A percentile compares a stretch with the other conserved stretches of the same genome.
phyloP scores from a whole-genome alignment of 495 filamentous ascomycete species.

The Xylaria flabelliformis region DNA sequence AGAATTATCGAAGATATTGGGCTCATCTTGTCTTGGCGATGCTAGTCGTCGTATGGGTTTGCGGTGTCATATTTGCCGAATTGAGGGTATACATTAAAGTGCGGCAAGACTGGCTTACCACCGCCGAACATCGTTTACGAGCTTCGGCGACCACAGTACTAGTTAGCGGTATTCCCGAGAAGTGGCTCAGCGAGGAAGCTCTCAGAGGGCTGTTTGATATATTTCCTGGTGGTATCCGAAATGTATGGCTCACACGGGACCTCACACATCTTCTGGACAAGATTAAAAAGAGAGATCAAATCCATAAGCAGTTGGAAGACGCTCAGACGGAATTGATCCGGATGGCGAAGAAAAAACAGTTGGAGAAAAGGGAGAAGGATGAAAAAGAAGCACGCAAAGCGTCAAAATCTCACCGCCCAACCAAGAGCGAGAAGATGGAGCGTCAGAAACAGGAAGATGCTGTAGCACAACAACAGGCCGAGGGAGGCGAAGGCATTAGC shows the following conservation, averaged over 20 bases:
- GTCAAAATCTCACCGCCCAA: constrained; percentile 49
- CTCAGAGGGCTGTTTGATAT: constrained; percentile 90
- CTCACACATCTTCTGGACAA: constrained; percentile 88
- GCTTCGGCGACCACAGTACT: constrained; percentile 97
- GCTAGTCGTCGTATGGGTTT: constrained; percentile 81
- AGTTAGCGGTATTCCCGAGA: constrained; percentile 84
- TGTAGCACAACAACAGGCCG: constrained; percentile 65
- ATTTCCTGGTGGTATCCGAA: constrained; percentile 92
- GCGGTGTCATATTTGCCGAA: constrained; percentile 87
- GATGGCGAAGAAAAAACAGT: constrained; percentile 75
- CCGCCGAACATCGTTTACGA: constrained; percentile 88
- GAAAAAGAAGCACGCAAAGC: constrained; percentile 66
- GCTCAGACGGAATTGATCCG: constrained; percentile 87
- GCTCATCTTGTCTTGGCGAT: constrained; percentile 86
- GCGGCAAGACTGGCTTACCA: constrained; percentile 93
- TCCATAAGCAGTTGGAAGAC: constrained; percentile 76
- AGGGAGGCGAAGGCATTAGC: constrained; percentile 71
- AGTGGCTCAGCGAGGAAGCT: constrained; percentile 84
- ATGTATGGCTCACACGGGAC: constrained; percentile 96
- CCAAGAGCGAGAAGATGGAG: constrained; percentile 57
- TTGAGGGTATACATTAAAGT: constrained; percentile 90
- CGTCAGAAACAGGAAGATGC: constrained; percentile 59
- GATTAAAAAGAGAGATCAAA: constrained; percentile 72
- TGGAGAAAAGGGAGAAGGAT: constrained; percentile 68
- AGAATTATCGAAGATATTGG: constrained; percentile 79